Percentiles rank a stretch among this genome's conserved stretches.
Evolutionary conservation across 2,329 filamentous ascomycete species (phyloP).

Genomic region (Aspergillus amoenus): DNA sequence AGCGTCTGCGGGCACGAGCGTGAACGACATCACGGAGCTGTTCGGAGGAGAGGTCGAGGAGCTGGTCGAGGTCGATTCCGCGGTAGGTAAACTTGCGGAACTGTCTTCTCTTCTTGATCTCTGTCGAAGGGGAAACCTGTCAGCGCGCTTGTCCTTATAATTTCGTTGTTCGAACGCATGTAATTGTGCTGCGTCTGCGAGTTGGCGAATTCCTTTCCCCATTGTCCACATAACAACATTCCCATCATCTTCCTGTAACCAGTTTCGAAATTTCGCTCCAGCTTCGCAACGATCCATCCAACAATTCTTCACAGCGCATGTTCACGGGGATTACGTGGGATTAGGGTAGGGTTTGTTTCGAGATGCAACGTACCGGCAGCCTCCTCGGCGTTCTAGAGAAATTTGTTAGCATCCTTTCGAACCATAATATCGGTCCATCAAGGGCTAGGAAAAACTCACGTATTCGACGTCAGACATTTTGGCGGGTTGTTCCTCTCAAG

Average conservation of each 20-base stretch:
- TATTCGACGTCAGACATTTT: constrained; percentile 88
- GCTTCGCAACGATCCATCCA: constrained; percentile 3
- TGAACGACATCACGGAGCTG: constrained; percentile 99
- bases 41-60: constrained; percentile 97
- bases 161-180: constrained; percentile 10
- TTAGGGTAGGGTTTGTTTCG: constrained; percentile 14
- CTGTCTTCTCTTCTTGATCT: constrained; percentile 99
- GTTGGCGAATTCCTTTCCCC: constrained; percentile 3
- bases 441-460: constrained; percentile 58
- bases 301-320: constrained; percentile 1
- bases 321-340: constrained; percentile 5
- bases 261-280: constrained; percentile 13
- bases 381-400: constrained; percentile 83
- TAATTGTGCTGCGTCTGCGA: not conserved
- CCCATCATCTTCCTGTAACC: constrained; percentile 16
- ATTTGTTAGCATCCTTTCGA: constrained; percentile 35
- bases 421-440: not conserved
- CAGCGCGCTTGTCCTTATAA: constrained; percentile 25
- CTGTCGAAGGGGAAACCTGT: constrained; percentile 48
- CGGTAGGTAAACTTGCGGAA: constrained; percentile 99
- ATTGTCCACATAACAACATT: not conserved
- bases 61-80: constrained; percentile 99
- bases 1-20: constrained; percentile 95
- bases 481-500: constrained; percentile 50
- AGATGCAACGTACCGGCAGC: constrained; percentile 67